phyloP scores from a whole-genome alignment of 1,284 basidiomycete species.

The Ustanciosporium gigantosporum region DNA sequence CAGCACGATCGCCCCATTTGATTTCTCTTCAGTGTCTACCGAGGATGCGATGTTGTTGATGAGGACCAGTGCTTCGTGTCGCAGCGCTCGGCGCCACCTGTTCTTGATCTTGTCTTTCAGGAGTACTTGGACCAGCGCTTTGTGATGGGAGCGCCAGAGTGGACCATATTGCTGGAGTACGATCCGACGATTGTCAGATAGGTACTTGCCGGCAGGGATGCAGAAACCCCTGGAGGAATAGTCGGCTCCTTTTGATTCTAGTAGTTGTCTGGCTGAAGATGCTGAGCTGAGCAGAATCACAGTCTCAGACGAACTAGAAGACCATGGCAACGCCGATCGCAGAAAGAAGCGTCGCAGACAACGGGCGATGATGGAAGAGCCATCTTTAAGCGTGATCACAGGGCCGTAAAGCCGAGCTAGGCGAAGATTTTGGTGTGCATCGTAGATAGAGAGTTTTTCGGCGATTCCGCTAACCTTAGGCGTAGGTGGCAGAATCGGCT shows the following conservation, averaged over 20 bases:
- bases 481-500: too few relatives aligned
- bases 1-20: not conserved
- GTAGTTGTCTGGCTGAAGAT: not conserved
- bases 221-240: constrained; percentile 1
- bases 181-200: not conserved
- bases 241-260: not conserved
- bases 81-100: not conserved
- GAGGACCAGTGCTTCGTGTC: not conserved
- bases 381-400: not conserved
- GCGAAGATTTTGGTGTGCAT: not conserved
- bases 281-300: not conserved
- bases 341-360: not conserved
- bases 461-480: too few relatives aligned
- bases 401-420: not conserved
- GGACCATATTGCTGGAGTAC: not conserved
- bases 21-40: not conserved
- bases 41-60: not conserved
- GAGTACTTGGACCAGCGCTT: not conserved
- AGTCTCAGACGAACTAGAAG: not conserved
- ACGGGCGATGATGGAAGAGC: not conserved
- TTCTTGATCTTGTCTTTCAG: not conserved
- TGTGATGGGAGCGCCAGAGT: not conserved
- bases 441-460: not conserved
- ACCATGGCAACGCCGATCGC: too few relatives aligned
- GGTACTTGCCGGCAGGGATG: constrained; percentile 1